These are phyloP conservation scores for Aspergillus panamensis DNA, from an alignment of 495 filamentous ascomycete species.

Conservation along the genomic window DNA sequence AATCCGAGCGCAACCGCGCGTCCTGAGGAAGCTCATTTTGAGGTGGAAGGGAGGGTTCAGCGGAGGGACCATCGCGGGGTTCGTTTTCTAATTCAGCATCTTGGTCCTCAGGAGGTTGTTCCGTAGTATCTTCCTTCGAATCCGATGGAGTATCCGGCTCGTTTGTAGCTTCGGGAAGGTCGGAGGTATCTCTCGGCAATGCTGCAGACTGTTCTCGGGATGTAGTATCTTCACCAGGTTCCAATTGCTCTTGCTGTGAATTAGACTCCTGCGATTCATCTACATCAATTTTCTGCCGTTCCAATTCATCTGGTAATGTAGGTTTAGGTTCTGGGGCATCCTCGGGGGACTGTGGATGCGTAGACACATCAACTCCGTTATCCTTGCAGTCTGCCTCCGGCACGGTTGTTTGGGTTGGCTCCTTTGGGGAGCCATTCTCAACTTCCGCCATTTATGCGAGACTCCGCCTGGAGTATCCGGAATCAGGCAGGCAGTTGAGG, in stretches of 20 bases:
- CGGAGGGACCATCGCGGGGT: slow-evolving; percentile 10
- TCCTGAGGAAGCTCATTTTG: slow-evolving; percentile 33
- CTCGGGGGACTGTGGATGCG: slow-evolving; percentile 29
- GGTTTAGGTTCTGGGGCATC: slow-evolving; percentile 34
- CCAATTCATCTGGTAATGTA: slow-evolving; percentile 26
- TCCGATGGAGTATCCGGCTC: slow-evolving; percentile 19
- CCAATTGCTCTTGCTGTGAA: slow-evolving; percentile 15
- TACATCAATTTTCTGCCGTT: slow-evolving; percentile 30
- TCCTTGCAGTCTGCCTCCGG: slow-evolving; percentile 35
- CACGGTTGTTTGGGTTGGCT: slow-evolving; percentile 32
- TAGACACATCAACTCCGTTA: slow-evolving; percentile 30
- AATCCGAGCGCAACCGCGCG: slow-evolving; percentile 51
- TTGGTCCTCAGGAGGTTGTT: slow-evolving; percentile 8
- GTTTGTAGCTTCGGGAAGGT: slow-evolving; percentile 19
- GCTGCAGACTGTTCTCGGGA: slow-evolving; percentile 21
- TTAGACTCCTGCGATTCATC: slow-evolving; percentile 20
- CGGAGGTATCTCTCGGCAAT: slow-evolving; percentile 22
- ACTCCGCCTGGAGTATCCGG: slow-evolving; percentile 36
- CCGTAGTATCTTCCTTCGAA: slow-evolving; percentile 8
- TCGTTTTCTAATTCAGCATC: slow-evolving; percentile 12
- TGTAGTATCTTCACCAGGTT: slow-evolving; percentile 17
- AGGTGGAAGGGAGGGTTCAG: slow-evolving; percentile 11
- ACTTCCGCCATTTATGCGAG: slow-evolving; percentile 46
- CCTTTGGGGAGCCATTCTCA: slow-evolving; percentile 36
- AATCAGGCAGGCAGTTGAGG: slow-evolving; percentile 25